Evolutionary conservation across 2,329 filamentous ascomycete species (phyloP), one percentile per base, ranked within the genome.

Genomic region (Talaromyces sp.): DNA sequence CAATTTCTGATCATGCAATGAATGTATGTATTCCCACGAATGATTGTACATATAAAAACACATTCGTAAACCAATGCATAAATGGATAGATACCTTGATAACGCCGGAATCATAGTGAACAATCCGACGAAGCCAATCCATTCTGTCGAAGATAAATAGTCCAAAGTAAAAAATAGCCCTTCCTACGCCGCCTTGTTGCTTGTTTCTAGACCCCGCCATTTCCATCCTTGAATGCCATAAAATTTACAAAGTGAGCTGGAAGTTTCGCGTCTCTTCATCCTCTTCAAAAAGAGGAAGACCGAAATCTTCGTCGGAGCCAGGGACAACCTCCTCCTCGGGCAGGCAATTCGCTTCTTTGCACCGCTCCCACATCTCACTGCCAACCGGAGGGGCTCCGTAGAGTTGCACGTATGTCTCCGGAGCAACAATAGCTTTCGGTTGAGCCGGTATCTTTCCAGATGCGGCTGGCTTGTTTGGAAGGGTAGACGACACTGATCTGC

Each of bases 401-500:
- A 76, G 67, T 58, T 74, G 67, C 59, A 76, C 68, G 61, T 78
- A 79, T 35, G 69, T 72, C 39, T 72, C 71, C 4, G 76, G 74
- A 5, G 75, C 72, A 15, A 79, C 57, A 9, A 69, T 67, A 9
- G 64, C 64, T 40, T 68, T 67, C 10, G 66, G 57, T 5, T 61
- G 62, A 15, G 65, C 56, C 54, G 60, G 59, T 53, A 67, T 64
- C 19, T 35, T 54, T 11, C 68, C 64, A 15, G 63, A 43, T 19
- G 64, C 61, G 6, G 64, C 54, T 31, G 62, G 41, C 33, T 67
- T 67, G 43, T 70, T 68, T 28, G 68, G 63, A 21, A 71, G 62
- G 28, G 64, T 65, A 35, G 67, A 67, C 13, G 70, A 70, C 50
- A 73, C 64, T 17, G 65, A 69, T 35, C 89, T 84, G 35, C 92